Percentiles rank a stretch among this genome's conserved stretches.
phyloP scores from a whole-genome alignment of 108 stramenopile genomes.

The Ochromonas danica region DNA sequence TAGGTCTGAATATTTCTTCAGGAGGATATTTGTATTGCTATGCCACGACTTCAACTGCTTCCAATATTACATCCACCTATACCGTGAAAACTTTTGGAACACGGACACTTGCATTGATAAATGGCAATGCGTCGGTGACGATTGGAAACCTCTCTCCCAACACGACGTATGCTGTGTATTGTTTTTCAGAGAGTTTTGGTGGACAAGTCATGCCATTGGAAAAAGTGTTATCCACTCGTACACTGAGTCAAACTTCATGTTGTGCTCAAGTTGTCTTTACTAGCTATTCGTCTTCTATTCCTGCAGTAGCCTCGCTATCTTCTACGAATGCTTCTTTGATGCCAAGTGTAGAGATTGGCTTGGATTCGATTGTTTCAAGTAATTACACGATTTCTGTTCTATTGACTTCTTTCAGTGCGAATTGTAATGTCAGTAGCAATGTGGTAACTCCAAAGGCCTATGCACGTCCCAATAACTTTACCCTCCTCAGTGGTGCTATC shows the following conservation, averaged over 20 bases:
- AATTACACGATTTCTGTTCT: background rate
- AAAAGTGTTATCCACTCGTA: background rate
- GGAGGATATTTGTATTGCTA: background rate
- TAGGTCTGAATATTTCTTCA: background rate
- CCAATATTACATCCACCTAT: background rate
- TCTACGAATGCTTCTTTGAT: no score
- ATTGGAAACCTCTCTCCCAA: background rate
- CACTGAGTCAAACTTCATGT: background rate
- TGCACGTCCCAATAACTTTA: no score
- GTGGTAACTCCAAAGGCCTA: background rate
- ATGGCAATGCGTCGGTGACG: background rate
- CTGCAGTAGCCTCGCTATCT: no score
- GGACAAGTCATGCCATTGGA: conserved; percentile 2
- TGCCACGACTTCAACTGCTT: background rate
- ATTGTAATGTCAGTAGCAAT: background rate
- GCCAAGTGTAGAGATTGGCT: background rate
- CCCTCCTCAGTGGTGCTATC: background rate
- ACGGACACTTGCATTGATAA: no score
- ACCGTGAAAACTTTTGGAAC: background rate
- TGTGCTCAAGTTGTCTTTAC: background rate
- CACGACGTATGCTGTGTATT: background rate
- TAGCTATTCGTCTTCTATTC: background rate
- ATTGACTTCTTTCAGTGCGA: background rate
- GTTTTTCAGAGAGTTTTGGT: background rate
- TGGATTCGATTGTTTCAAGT: background rate